Percentiles rank a stretch among this genome's conserved stretches.
Conservation (phyloP, 225 moss, liverwort and hornwort genomes). For the Bryoerythrophyllum caledonicum region DNA sequence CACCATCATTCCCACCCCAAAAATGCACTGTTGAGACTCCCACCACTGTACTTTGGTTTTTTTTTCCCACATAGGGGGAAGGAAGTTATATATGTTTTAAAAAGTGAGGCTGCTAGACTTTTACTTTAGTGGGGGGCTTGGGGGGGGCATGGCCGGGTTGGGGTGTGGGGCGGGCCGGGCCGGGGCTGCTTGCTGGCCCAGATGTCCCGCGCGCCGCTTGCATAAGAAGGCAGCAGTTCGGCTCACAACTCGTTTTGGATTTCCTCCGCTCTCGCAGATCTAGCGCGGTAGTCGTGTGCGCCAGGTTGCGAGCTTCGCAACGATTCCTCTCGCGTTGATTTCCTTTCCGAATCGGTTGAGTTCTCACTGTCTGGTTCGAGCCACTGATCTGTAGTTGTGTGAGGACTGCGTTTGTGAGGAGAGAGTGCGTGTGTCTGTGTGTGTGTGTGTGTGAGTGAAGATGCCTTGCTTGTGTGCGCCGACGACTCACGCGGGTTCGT, state of each 20-base stretch:
- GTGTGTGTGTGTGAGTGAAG: constrained; percentile 12
- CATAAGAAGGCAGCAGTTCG: constrained; percentile 33
- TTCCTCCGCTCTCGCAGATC: constrained; percentile 17
- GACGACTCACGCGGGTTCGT: constrained; percentile 81
- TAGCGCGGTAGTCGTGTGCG: neutral
- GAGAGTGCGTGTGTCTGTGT: neutral
- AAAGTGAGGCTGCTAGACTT: neutral
- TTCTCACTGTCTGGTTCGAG: neutral
- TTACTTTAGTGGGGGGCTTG: no score
- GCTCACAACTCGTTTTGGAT: constrained; percentile 35
- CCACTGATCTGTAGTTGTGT: neutral
- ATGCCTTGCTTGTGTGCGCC: constrained; percentile 87
- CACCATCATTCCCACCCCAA: neutral
- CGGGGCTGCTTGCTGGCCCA: constrained; percentile 13
- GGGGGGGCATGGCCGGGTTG: neutral
- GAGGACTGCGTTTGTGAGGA: neutral
- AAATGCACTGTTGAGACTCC: neutral
- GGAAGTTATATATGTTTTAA: neutral
- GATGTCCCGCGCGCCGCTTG: neutral
- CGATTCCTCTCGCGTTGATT: neutral
- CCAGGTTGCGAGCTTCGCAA: neutral
- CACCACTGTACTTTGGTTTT: neutral
- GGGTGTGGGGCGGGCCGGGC: neutral
- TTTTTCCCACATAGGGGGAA: constrained; percentile 37
- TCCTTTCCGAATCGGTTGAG: neutral